Percentiles rank a stretch among this genome's conserved stretches.
Conservation (phyloP, 495 filamentous ascomycete genomes). For the Penicillium macrosclerotiorum region DNA sequence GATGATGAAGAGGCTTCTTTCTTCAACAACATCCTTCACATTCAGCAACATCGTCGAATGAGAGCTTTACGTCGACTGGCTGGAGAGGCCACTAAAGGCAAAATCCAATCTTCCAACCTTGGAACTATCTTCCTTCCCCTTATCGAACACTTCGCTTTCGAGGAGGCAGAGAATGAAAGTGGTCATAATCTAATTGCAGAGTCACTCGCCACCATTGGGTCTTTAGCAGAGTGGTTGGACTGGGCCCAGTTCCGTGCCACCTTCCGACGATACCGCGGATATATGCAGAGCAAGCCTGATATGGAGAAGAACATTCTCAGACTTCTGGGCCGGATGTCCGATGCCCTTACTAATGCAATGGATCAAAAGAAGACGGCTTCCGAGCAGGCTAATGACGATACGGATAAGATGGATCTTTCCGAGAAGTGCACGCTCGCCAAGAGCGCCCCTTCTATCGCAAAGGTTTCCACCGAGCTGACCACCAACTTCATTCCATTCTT, state of each 20-base stretch:
- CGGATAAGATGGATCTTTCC: conserved; percentile 28
- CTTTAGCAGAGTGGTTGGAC: conserved; percentile 70
- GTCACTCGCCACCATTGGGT: conserved; percentile 70
- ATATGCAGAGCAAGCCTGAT: conserved; percentile 76
- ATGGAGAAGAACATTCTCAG: conserved; percentile 82
- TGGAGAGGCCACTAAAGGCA: conserved; percentile 56
- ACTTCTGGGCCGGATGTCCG: conserved; percentile 75
- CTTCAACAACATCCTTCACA: conserved; percentile 88
- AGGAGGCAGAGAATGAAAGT: conserved; percentile 68
- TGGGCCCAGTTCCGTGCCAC: conserved; percentile 90
- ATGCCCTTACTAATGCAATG: conserved; percentile 62
- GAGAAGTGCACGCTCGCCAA: conserved; percentile 51
- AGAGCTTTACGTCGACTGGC: conserved; percentile 78
- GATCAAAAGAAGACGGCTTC: conserved; percentile 28
- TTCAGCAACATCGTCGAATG: conserved; percentile 83
- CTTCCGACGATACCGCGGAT: conserved; percentile 74
- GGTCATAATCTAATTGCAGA: conserved; percentile 84
- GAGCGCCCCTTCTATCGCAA: conserved; percentile 66
- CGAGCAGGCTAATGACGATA: conserved; percentile 37
- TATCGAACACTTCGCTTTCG: conserved; percentile 90
- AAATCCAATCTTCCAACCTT: conserved; percentile 70
- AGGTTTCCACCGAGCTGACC: conserved; percentile 70
- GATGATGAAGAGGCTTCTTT: conserved; percentile 89
- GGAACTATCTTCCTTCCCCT: conserved; percentile 86
- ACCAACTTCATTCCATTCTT: conserved; percentile 74